These are phyloP conservation scores for Lactifluus pinguis DNA, from an alignment of 768 basidiomycete species.

Conservation along the genomic window DNA sequence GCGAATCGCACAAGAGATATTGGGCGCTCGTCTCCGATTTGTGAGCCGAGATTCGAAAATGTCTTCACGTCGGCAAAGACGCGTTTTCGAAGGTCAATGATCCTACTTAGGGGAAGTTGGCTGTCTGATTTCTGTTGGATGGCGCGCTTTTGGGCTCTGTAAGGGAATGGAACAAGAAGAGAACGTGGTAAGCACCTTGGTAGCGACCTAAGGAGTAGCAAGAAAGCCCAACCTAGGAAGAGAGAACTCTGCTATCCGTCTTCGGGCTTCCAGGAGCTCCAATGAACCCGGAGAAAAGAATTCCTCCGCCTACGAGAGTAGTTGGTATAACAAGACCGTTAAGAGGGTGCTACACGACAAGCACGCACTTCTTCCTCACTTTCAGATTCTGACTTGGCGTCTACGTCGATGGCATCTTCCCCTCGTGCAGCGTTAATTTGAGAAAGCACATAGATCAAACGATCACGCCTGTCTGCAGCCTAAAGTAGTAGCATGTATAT, in stretches of 20 bases:
- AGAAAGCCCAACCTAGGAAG: conserved; percentile 83
- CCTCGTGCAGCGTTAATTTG: conserved; percentile 88
- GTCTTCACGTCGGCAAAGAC: conserved; percentile 86
- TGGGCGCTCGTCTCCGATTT: conserved; percentile 95
- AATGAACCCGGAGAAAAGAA: conserved; percentile 91
- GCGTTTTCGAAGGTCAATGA: conserved; percentile 89
- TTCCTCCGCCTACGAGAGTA: conserved; percentile 63
- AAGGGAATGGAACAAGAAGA: conserved; percentile 32
- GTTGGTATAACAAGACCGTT: not conserved
- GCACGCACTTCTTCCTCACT: conserved; percentile 64
- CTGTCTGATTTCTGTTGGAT: conserved; percentile 89
- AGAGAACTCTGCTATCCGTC: conserved; percentile 87
- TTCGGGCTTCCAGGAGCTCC: conserved; percentile 77
- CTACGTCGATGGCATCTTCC: conserved; percentile 68
- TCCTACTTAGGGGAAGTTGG: conserved; percentile 73
- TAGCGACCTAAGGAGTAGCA: conserved; percentile 37
- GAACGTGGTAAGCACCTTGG: conserved; percentile 70
- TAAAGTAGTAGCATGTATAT: conserved; percentile 29
- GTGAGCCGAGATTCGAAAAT: conserved; percentile 89
- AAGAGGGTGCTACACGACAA: not conserved
- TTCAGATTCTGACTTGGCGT: conserved; percentile 58
- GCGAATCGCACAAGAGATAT: conserved; percentile 90
- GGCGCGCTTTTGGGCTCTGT: conserved; percentile 92
- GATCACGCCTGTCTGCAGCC: conserved; percentile 94
- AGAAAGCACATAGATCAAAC: conserved; percentile 88